Base-by-base conservation (phyloP, 495 filamentous ascomycete genomes). In the Cairneyella variabilis region DNA sequence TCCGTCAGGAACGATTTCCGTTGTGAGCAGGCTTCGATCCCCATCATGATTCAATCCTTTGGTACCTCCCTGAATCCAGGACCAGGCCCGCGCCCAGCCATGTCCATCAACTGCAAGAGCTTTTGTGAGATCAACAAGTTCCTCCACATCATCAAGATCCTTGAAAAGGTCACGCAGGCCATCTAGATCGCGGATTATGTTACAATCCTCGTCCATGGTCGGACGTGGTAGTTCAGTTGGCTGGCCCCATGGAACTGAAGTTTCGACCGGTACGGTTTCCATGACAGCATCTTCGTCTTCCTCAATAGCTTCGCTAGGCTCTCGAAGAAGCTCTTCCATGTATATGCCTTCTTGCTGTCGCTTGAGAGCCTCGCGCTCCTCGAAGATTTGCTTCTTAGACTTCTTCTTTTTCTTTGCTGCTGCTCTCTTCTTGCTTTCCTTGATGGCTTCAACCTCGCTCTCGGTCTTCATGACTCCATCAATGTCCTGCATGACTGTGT, bases 41-140 rank as follows among this genome's bases (percentile, higher is more conserved):
- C 58, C 58, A 48, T 54, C 46, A 6, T 52, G 75, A 68, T 95
- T 95, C 50, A 96, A 81, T 36, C 86, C 76, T 61, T 96, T 93
- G 68, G 95, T 84, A 54, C 91, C 83, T 63, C 93, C 89, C 58
- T 96, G 86, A 56, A 83, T 89, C 87, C 90, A 96, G 5, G 91
- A 76, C 92, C 92, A 98, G 32, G 84, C 74, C 43, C 81, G 73
- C 5, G 85, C 73, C 25, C 90, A 62, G 16, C 9, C 32, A 8
- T n/a, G 27, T 21, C 3, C 7, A 43, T 14, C 14, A n/a, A 48
- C 9, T 26, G 9, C 23, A 4, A 7, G 18, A 21, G 45, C 16
- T 17, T 57, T 41, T 34, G 57, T 51, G 2, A 40, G 10, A 4
- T 43, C 26, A 0, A 30, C 16, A 11, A 44, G 45, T 26, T 34